phyloP scores from a whole-genome alignment of 2,329 filamentous ascomycete genomes.

The Colletotrichum sp. region DNA sequence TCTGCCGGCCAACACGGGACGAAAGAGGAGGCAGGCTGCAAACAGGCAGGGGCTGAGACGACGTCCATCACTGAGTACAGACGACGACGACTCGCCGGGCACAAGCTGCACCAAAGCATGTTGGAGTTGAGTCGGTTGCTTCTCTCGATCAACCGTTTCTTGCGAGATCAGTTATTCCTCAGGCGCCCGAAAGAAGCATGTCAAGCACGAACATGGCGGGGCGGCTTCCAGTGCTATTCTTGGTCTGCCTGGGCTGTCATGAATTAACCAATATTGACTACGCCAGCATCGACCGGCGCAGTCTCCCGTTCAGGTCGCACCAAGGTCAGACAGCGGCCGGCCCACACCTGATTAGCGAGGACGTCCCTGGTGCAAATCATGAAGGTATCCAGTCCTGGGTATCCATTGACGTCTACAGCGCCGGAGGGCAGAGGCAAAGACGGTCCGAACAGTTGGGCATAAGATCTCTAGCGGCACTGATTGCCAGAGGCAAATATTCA shows the following conservation, averaged over 20 bases:
- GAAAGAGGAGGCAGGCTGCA: not conserved
- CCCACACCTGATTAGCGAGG: slow-evolving; percentile 22
- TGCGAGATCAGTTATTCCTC: not conserved
- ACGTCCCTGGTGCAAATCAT: slow-evolving; percentile 22
- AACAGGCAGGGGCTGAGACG: not conserved
- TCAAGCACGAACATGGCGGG: not conserved
- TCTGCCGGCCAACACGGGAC: not conserved
- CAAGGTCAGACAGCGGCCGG: slow-evolving; percentile 14
- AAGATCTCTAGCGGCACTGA: not conserved
- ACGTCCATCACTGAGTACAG: not conserved
- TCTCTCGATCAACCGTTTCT: not conserved
- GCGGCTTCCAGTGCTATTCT: slow-evolving; percentile 5
- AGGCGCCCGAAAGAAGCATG: not conserved
- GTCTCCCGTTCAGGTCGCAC: slow-evolving; percentile 17
- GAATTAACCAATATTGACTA: slow-evolving; percentile 1
- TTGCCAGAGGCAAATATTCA: not conserved
- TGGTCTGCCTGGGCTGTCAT: not conserved
- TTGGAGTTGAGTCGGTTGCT: not conserved
- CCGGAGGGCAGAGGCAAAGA: not conserved
- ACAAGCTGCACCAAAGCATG: not conserved
- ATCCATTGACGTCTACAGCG: not conserved
- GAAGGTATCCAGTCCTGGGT: not conserved
- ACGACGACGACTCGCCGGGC: not conserved
- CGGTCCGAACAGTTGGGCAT: not conserved
- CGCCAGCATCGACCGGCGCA: slow-evolving; percentile 9